Base-by-base conservation (phyloP, 1,284 basidiomycete genomes). In the Sanguinoderma infundibulare region DNA sequence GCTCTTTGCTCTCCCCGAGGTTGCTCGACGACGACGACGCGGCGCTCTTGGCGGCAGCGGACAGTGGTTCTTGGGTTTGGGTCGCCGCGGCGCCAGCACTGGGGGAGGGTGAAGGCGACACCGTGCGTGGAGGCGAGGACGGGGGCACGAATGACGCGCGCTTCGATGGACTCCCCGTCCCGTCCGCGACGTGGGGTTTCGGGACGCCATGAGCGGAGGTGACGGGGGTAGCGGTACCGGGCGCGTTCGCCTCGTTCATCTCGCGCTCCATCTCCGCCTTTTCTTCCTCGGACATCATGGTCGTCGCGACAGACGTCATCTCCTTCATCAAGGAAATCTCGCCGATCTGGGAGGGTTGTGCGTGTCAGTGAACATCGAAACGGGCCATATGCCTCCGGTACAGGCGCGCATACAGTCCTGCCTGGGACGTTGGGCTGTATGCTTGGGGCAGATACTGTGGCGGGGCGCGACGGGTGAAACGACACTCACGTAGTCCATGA, bases 251-350 rank as follows among this genome's bases (percentile, higher is more conserved):
- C 34, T 77, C 78, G 70, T 89, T 89, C 76, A 88, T 76, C 63
- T 88, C 84, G 62, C 84, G 87, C 76, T 96, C 93, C 68, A 95
- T 82, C 70, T 94, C 95, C 14, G 90, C 91, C 75, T 91, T 91
- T 75, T 98, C 96, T 73, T 98, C 96, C 5, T 97, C 95, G 0
- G 91, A 87, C 83, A 91, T 89, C 81, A 94, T 89, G 1, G 88
- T 88, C 34, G 87, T 85, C n/a, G 91, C 91, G 22, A 88, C 84
- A 24, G 81, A 83, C 2, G 91, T 92, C 90, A 94, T 93, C 70
- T 94, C 92, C 71, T 95, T 96, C 88, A 96, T 92, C 53, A 97
- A 82, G 3, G 92, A 92, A 55, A 97, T 96, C 78, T 96, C 94
- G 60, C 95, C 95, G 67, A 97, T 95, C 91, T 95, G 72, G 40